Evolutionary conservation across 345 rosid genomes (phyloP), one percentile per base, ranked within the genome.

Genomic region (Cardamine chenopodiifolia): DNA sequence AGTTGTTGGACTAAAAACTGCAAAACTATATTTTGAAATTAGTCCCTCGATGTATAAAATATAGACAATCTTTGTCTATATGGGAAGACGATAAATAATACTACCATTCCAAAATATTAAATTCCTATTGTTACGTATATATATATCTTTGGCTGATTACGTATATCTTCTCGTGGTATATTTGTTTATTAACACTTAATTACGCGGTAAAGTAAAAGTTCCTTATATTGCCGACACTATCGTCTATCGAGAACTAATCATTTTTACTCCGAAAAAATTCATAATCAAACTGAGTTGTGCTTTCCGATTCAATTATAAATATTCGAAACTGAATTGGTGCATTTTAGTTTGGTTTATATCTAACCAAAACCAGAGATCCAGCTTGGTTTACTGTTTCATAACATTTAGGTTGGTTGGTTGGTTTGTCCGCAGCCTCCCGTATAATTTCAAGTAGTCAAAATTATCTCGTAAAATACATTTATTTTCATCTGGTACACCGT

Each of bases 201-300:
- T 13, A 26, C 44, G 13, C 44, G 14, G 26, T 23, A 8, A 62
- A 12, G 42, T 50, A 32, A 17, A 50, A 25, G 31, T 37, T 50
- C 40, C 9, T 35, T 34, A 26, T 17, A 29, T 45, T 26, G 72
- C 78, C 72, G 78, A 74, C 72, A 66, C 73, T 67, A 48, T 35
- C 42, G 32, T 47, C 73, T 66, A 48, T 37, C 44, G 23, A 58
- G 14, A 47, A 29, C 17, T 62, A 7, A 17, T 47, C 11, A 17
- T 47, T 47, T 17, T 8, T 47, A 45, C 22, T 1, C 8, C 7
- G 17, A 44, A 4, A 4, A 13, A 40, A 4, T 1, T 13, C n/a
- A 42, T 15, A n/a, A 44, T 44, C 18, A 14, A 42, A 42, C 48
- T 44, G 48, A 44, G 8, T 44, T 44, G 8, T 44, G 48, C 18